Percentiles rank a stretch among this genome's conserved stretches.
phyloP scores from a whole-genome alignment of 2,329 filamentous ascomycete genomes.

The Epichloe coenophiala region DNA sequence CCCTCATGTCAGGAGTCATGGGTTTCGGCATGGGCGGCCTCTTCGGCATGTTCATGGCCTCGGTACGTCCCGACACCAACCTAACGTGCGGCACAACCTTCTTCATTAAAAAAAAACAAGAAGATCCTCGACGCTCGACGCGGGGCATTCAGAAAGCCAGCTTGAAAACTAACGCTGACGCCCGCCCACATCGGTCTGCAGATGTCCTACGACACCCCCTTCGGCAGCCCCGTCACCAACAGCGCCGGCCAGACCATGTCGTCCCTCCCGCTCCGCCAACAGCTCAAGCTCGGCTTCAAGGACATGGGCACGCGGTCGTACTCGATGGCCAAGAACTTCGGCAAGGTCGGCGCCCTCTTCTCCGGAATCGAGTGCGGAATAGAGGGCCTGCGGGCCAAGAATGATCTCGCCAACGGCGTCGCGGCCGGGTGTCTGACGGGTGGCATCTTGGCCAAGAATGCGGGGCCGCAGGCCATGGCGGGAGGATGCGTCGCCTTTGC shows the following conservation, averaged over 20 bases:
- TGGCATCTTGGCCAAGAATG: conserved; percentile 72
- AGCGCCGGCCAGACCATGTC: conserved; percentile 25
- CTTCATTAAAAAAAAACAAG: too few species aligned
- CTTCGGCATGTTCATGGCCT: conserved; percentile 97
- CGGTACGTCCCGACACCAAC: conserved; percentile 41
- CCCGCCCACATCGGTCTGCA: too few species aligned
- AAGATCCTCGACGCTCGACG: too few species aligned
- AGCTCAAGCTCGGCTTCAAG: conserved; percentile 74
- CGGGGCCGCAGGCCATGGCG: conserved; percentile 76
- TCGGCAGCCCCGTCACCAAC: conserved; percentile 38
- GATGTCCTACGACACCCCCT: conserved; percentile 96
- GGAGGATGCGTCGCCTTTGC: conserved; percentile 89
- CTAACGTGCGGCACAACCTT: too few species aligned
- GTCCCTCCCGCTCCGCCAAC: conserved; percentile 68
- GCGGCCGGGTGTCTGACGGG: conserved; percentile 84
- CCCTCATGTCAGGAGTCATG: conserved; percentile 79
- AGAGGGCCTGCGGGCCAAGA: conserved; percentile 84
- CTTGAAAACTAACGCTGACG: background rate
- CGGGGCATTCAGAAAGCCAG: too few species aligned
- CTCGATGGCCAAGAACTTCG: conserved; percentile 86
- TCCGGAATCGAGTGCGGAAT: conserved; percentile 90
- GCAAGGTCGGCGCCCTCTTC: conserved; percentile 82
- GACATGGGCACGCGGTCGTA: conserved; percentile 84
- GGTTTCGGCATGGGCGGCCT: conserved; percentile 88
- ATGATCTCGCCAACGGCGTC: conserved; percentile 80